Percentiles rank a stretch among this genome's conserved stretches.
These are phyloP conservation scores for Exophiala bonariae DNA, from an alignment of 2,329 filamentous ascomycete species.

Conservation along the genomic window DNA sequence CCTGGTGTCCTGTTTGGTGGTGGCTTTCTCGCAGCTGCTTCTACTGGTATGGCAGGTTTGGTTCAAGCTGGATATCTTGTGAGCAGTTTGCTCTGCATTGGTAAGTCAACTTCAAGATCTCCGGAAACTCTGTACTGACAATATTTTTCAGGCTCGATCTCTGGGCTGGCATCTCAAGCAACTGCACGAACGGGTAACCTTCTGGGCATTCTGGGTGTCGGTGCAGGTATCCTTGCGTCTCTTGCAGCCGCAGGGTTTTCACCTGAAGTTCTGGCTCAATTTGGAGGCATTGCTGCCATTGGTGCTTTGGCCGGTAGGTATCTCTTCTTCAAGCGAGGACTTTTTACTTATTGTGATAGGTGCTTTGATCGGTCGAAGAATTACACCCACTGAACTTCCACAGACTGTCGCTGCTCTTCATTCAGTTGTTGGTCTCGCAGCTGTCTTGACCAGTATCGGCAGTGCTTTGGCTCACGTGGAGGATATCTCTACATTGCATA, in stretches of 20 bases:
- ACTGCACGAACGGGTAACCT: slow-evolving; percentile 85
- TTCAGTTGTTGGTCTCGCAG: slow-evolving; percentile 85
- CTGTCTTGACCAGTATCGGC: slow-evolving; percentile 83
- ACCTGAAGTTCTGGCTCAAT: slow-evolving; percentile 75
- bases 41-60: slow-evolving; percentile 78
- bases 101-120: slow-evolving; percentile 11
- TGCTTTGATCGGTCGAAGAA: slow-evolving; percentile 77
- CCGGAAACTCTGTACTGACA: neutral
- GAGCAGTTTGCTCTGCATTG: slow-evolving; percentile 80
- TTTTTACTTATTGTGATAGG: slow-evolving; percentile 5
- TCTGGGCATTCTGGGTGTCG: slow-evolving; percentile 82
- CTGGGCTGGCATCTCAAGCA: slow-evolving; percentile 75
- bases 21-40: slow-evolving; percentile 76
- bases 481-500: slow-evolving; percentile 70
- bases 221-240: slow-evolving; percentile 79
- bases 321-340: slow-evolving; percentile 41
- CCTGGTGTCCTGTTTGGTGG: slow-evolving; percentile 76
- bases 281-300: slow-evolving; percentile 70
- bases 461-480: slow-evolving; percentile 73
- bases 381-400: slow-evolving; percentile 83
- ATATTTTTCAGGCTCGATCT: slow-evolving; percentile 57
- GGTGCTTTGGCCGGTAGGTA: slow-evolving; percentile 61
- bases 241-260: slow-evolving; percentile 79
- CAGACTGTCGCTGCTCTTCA: slow-evolving; percentile 88
- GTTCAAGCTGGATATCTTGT: slow-evolving; percentile 86